Base-by-base conservation (phyloP, 225 moss, liverwort and hornwort species). In the Lunularia cruciata region DNA sequence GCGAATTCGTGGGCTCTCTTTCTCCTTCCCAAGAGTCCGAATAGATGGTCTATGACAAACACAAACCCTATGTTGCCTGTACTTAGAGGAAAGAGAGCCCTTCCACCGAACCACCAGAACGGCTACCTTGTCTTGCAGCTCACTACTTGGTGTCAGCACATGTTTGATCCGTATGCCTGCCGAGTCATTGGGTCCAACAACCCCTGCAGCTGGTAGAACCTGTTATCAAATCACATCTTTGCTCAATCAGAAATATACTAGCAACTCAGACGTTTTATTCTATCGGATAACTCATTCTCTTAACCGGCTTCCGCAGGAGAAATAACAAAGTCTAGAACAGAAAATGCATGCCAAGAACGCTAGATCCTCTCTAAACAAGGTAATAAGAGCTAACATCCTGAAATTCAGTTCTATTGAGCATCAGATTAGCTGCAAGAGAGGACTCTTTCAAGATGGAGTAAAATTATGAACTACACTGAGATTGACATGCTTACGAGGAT, bases 21-120 rank as follows among this genome's bases (percentile, higher is more conserved):
- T 72, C 26, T 68, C 67, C 47, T 67, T 71, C 4, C 28, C 15
- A 49, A 63, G 46, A 63, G 19, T 73, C 73, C 65, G 36, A 60
- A 45, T 23, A 28, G 69, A 73, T 53, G 47, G 52, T 19, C 73
- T 71, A 60, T 51, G 56, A 60, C 47, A 43, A 12, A 83, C 75
- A 60, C 82, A 83, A 42, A 83, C 49, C 47, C 46, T 72, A 60
- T 83, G 78, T 65, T 78, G 68, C 64, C 75, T 72, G 63, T 60
- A 69, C 30, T 53, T 40, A 22, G 72, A 69, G 28, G 82, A 83
- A 15, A 69, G 58, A 49, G 40, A 37, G 20, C 78, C 78, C 59
- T 72, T 83, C 57, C 71, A 74, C 11, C 77, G 71, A 18, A 83
- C 52, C 49, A 72, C 57, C 42, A 83, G 60, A 33, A 75, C 47